phyloP scores from a whole-genome alignment of 257 asterid genomes.

The Rubia yunnanensis region DNA sequence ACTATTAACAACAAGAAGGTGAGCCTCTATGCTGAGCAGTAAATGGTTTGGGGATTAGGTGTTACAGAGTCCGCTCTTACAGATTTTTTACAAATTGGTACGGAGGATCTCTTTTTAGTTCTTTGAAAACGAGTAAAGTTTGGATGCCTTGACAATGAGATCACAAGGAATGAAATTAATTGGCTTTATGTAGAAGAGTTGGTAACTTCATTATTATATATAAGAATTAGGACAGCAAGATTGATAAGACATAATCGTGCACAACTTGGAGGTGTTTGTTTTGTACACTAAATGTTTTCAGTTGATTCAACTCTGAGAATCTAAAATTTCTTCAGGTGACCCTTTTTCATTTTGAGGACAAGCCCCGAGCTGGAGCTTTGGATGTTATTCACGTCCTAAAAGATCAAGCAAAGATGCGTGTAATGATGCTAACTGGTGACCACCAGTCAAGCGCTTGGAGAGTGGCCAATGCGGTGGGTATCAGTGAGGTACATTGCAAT shows the following conservation, averaged over 20 bases:
- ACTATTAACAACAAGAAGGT: slow-evolving; percentile 72
- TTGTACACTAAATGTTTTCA: background rate
- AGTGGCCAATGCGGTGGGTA: slow-evolving; percentile 90
- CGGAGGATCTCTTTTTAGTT: background rate
- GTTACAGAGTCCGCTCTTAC: background rate
- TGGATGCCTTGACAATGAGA: background rate
- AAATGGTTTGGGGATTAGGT: background rate
- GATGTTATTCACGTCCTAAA: slow-evolving; percentile 67
- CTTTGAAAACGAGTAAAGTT: background rate
- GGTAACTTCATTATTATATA: background rate
- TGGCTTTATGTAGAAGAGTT: background rate
- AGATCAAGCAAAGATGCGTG: slow-evolving; percentile 69
- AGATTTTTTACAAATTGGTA: background rate
- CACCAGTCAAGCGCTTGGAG: slow-evolving; percentile 90
- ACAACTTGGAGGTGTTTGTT: background rate
- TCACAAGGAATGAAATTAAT: background rate
- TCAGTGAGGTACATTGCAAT: slow-evolving; percentile 73
- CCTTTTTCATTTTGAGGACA: slow-evolving; percentile 88
- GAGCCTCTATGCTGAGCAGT: background rate
- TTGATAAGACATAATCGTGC: background rate
- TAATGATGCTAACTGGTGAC: slow-evolving; percentile 95
- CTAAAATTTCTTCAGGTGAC: slow-evolving; percentile 50
- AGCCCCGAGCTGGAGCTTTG: slow-evolving; percentile 64
- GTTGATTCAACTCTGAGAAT: background rate
- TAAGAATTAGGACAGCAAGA: background rate